Conservation (phyloP, 208 protist species). For the Paratrypanosoma confusum region DNA sequence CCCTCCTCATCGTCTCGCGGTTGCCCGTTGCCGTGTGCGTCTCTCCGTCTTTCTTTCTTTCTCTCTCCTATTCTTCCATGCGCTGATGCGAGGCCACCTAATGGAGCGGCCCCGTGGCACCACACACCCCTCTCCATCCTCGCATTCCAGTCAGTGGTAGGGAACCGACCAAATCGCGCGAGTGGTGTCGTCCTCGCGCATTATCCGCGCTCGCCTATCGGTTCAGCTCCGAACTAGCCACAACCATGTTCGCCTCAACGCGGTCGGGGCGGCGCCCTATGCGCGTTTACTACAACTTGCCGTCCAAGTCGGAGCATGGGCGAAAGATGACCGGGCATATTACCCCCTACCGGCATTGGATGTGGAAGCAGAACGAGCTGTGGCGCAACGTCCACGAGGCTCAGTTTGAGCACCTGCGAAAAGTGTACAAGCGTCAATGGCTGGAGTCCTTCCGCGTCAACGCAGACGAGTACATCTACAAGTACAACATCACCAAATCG, state of each 20-base stretch:
- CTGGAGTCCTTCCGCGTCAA: slow-evolving; percentile 87
- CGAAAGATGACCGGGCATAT: slow-evolving; percentile 83
- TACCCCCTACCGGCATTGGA: slow-evolving; percentile 85
- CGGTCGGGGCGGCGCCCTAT: slow-evolving; percentile 26
- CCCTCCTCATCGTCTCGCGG: too few relatives aligned
- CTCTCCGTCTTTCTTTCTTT: too few relatives aligned
- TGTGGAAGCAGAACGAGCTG: slow-evolving; percentile 90
- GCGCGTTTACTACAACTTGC: slow-evolving; percentile 82
- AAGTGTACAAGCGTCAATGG: slow-evolving; percentile 88
- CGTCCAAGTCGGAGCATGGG: slow-evolving; percentile 74
- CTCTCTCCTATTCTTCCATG: too few relatives aligned
- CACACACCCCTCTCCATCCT: too few relatives aligned
- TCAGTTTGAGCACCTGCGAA: slow-evolving; percentile 87
- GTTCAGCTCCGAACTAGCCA: too few relatives aligned
- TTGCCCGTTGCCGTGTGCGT: too few relatives aligned
- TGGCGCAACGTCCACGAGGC: slow-evolving; percentile 88
- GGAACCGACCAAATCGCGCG: too few relatives aligned
- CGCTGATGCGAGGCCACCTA: too few relatives aligned
- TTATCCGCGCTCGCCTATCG: too few relatives aligned
- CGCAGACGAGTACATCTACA: slow-evolving; percentile 89
- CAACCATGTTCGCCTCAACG: slow-evolving; percentile 32
- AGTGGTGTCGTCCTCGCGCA: too few relatives aligned
- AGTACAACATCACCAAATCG: slow-evolving; percentile 89
- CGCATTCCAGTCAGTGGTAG: too few relatives aligned
- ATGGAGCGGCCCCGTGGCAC: too few relatives aligned